Conservation (phyloP, 139 green algal genomes). For the Micromonas commoda region DNA sequence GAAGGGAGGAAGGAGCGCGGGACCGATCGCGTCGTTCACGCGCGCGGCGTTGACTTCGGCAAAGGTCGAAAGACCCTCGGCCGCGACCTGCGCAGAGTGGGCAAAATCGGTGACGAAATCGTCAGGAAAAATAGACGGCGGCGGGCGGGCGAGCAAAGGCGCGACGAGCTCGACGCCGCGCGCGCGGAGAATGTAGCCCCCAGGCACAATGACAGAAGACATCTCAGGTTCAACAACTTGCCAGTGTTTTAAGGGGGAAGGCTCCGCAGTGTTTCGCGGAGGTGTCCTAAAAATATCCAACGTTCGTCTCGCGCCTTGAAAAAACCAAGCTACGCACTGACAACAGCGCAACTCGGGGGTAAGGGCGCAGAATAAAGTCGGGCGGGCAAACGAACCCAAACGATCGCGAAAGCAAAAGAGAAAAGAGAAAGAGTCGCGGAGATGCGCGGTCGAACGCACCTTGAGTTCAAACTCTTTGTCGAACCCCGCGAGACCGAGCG, state of each 20-base stretch:
- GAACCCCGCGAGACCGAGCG: constrained; percentile 9
- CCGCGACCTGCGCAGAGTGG: not conserved
- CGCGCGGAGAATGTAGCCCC: not conserved
- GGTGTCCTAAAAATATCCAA: not conserved
- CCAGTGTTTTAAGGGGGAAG: not conserved
- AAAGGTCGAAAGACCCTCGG: not conserved
- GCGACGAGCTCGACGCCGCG: not conserved
- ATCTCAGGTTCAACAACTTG: not conserved
- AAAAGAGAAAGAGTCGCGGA: not conserved
- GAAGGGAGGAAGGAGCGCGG: not conserved
- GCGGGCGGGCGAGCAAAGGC: not conserved
- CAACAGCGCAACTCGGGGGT: not conserved
- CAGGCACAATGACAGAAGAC: not conserved
- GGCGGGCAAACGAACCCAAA: not conserved
- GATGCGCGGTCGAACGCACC: not conserved
- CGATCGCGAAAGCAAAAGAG: not conserved
- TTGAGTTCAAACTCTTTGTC: not conserved
- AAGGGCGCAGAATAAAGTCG: not conserved
- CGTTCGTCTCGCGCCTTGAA: not conserved
- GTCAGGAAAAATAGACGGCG: not conserved
- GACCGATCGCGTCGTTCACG: not conserved
- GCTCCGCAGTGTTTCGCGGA: not conserved
- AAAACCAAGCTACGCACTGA: not conserved
- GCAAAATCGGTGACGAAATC: too few relatives aligned
- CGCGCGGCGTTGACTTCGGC: not conserved